Base-by-base conservation (phyloP, 306 rosid species). In the Delonix regia region DNA sequence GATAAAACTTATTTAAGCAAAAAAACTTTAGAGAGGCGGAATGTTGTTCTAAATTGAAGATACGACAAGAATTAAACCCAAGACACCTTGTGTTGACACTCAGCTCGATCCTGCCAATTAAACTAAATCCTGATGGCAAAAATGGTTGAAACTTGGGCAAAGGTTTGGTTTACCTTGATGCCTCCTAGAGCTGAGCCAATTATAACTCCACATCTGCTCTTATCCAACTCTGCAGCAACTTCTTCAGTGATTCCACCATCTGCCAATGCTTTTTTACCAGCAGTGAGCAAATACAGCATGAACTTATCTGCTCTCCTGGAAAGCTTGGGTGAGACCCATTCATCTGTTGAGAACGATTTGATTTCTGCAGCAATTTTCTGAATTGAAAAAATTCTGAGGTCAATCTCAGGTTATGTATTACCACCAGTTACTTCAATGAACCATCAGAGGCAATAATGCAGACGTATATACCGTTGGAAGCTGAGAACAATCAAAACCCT, bases 131-230 rank as follows among this genome's bases (percentile, higher is more conserved):
- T 36, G 15, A 3, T 64, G 69, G 61, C 5, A 25, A 27, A 27
- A 45, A 69, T 25, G 59, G 9, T 15, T 27, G 27, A 33, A 70
- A 49, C 15, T 47, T n/a, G 30, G 25, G 12, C 18, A 33, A 44
- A 25, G 22, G 51, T 44, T 81, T 14, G 36, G 11, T 22, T 77
- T 81, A 90, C 96, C 96, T 90, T 86, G 90, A 90, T 85, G 78
- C 96, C 96, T 74, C 96, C 96, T 87, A 90, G 74, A 62, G 88
- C 89, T 15, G 96, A 90, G 80, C 96, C 96, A 76, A 90, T 90
- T 78, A 90, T 77, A 60, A 90, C 93, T 52, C 96, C 96, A 70
- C 93, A 90, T 81, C 79, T 88, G 10, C 75, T 75, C 85, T 84
- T 88, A 69, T 90, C 87, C 13, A 86, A 60, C 30, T 80, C 81